phyloP scores from a whole-genome alignment of 345 rosid species.

The Firmiana major region DNA sequence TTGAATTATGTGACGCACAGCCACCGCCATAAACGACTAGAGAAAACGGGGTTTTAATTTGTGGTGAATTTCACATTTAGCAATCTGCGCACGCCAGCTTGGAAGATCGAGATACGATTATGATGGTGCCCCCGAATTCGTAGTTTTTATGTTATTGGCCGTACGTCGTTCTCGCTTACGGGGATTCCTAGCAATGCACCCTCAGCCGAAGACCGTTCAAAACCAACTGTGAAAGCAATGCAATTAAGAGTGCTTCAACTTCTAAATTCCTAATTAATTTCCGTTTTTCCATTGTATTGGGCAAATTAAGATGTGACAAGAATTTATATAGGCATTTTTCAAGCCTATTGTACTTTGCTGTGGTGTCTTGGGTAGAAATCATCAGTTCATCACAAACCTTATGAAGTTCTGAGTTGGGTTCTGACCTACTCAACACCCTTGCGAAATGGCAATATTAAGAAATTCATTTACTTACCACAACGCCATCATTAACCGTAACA shows the following conservation, averaged over 20 bases:
- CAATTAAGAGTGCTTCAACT: not conserved
- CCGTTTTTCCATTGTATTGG: too few species aligned
- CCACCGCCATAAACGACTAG: slow-evolving; percentile 30
- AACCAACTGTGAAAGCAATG: not conserved
- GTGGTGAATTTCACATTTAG: not conserved
- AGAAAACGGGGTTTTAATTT: too few species aligned
- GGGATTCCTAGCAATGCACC: not conserved
- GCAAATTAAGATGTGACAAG: not conserved
- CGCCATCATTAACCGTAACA: too few species aligned
- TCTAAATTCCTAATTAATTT: not conserved
- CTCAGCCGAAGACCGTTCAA: slow-evolving; percentile 8
- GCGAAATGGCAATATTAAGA: not conserved
- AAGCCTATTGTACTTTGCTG: not conserved
- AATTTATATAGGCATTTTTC: not conserved
- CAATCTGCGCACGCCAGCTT: slow-evolving; percentile 13
- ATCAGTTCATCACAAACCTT: not conserved
- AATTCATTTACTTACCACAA: too few species aligned
- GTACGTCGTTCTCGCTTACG: slow-evolving; percentile 3
- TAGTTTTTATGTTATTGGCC: not conserved
- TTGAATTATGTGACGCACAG: slow-evolving; percentile 14
- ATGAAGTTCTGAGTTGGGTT: not conserved
- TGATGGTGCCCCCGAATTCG: not conserved
- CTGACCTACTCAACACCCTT: too few species aligned
- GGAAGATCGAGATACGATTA: not conserved
- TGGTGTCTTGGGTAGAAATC: not conserved